Conservation (phyloP, 1,139 yeast genomes). For the Magnusiomyces ingens region DNA sequence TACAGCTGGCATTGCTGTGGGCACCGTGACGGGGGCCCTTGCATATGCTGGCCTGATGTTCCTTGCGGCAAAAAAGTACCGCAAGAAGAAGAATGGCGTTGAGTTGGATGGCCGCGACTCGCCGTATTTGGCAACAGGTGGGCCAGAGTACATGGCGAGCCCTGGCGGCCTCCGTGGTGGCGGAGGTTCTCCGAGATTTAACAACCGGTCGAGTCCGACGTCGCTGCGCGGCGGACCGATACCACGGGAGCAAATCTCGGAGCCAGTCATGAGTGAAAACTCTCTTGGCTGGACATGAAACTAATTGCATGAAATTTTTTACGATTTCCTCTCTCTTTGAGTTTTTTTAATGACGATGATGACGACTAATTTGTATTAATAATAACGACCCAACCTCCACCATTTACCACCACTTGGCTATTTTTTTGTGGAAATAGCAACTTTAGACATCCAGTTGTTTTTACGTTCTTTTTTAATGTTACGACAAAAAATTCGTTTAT, state of each 20-base stretch:
- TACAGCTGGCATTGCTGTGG: conserved; percentile 37
- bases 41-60: conserved; percentile 34
- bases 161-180: background rate
- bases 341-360: no score
- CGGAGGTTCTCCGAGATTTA: background rate
- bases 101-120: conserved; percentile 15
- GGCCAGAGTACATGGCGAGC: conserved; percentile 8
- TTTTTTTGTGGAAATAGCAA: background rate
- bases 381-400: no score
- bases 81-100: conserved; percentile 23
- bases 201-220: background rate
- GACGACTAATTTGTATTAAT: no score
- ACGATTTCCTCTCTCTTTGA: background rate
- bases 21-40: conserved; percentile 34
- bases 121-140: conserved; percentile 15
- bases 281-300: conserved; percentile 36
- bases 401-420: background rate
- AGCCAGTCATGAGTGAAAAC: conserved; percentile 37
- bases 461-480: no score
- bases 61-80: conserved; percentile 28
- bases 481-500: no score
- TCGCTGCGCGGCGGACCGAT: conserved; percentile 12
- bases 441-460: no score
- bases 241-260: conserved; percentile 29
- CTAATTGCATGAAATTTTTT: background rate